Conservation (phyloP, 1,139 yeast species). For the Kluyveromyces sp. region DNA sequence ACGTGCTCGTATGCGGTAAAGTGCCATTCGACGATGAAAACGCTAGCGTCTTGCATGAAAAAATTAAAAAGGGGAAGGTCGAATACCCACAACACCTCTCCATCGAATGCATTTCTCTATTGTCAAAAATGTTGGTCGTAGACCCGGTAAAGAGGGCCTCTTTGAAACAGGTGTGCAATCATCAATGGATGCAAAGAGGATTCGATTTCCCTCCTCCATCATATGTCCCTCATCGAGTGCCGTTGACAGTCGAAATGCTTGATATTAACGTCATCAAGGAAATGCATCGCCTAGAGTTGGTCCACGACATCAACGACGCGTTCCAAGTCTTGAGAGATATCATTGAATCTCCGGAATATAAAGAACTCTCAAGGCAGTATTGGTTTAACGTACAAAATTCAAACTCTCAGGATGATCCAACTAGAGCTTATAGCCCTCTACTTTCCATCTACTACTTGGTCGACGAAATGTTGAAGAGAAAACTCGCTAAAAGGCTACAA, state of each 20-base stretch:
- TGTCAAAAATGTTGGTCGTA: conserved; percentile 87
- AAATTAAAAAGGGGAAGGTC: conserved; percentile 85
- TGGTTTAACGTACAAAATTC: conserved; percentile 15
- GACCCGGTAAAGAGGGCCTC: conserved; percentile 77
- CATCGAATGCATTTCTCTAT: conserved; percentile 71
- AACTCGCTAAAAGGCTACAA: conserved; percentile 43
- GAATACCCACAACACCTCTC: conserved; percentile 85
- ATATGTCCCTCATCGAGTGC: conserved; percentile 68
- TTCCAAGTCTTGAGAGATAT: conserved; percentile 49
- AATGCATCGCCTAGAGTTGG: conserved; percentile 76
- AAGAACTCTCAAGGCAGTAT: conserved; percentile 31
- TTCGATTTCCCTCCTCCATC: conserved; percentile 67
- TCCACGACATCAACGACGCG: conserved; percentile 53
- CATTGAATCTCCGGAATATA: conserved; percentile 62
- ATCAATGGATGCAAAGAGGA: conserved; percentile 94
- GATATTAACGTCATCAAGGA: conserved; percentile 64
- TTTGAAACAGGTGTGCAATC: conserved; percentile 68
- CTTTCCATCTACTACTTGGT: conserved; percentile 82
- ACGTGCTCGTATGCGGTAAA: conserved; percentile 92
- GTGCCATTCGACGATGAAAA: conserved; percentile 97
- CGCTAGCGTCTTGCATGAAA: conserved; percentile 87
- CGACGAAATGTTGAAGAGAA: conserved; percentile 69
- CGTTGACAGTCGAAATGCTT: conserved; percentile 56
- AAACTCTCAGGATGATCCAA: conserved; percentile 58
- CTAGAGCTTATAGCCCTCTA: conserved; percentile 82